phyloP scores from a whole-genome alignment of 768 basidiomycete genomes.

The Phallus indusiatus region DNA sequence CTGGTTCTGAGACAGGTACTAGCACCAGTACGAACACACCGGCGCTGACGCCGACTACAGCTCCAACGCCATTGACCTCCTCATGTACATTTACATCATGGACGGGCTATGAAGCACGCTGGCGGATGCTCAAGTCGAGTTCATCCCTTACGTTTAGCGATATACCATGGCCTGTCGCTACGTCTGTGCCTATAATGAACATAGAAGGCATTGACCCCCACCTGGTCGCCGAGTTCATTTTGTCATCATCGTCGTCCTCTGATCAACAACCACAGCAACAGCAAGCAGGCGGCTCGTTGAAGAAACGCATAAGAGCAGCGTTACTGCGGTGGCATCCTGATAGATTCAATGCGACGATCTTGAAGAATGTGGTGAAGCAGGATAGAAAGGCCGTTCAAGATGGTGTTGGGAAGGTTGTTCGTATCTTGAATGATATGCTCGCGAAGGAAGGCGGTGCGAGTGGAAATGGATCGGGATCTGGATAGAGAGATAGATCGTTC shows the following conservation, averaged over 20 bases:
- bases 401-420: constrained; percentile 30
- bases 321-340: constrained; percentile 49
- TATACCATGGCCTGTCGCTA: constrained; percentile 63
- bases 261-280: constrained; percentile 11
- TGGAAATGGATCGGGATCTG: background rate
- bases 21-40: background rate
- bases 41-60: background rate
- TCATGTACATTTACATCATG: constrained; percentile 41
- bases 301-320: constrained; percentile 32
- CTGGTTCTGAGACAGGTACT: background rate
- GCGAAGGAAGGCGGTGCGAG: background rate
- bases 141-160: constrained; percentile 41
- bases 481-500: background rate
- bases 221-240: constrained; percentile 48
- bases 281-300: constrained; percentile 23
- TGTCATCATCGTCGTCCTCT: constrained; percentile 55
- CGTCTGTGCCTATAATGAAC: constrained; percentile 24
- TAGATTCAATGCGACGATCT: constrained; percentile 33
- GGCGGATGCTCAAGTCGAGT: constrained; percentile 36
- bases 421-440: constrained; percentile 29
- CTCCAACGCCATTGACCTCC: background rate
- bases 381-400: constrained; percentile 26
- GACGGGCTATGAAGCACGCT: constrained; percentile 54
- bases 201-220: constrained; percentile 43
- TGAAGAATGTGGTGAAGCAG: constrained; percentile 24